Base-by-base conservation (phyloP, 2,329 filamentous ascomycete species). In the Septoria linicola region DNA sequence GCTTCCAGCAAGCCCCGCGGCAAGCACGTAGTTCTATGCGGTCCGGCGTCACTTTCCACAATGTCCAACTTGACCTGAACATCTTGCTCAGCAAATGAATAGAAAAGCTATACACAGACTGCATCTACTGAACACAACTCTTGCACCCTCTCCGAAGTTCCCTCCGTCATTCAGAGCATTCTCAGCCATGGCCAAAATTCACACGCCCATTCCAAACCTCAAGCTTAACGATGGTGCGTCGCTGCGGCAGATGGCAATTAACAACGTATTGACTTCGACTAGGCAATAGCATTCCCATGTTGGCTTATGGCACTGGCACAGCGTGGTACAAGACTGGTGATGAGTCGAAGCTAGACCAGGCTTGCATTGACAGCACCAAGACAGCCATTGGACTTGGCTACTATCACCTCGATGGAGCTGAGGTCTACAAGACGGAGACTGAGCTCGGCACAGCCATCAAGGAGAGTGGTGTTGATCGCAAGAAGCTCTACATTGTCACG, bases 171-270 rank as follows among this genome's bases (percentile, higher is more conserved):
- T n/a, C 31, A 16, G 19, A 31, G 10, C 16, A 21, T 16, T 30
- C 4, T 8, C 2, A 8, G 59, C 41, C 34, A 64, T 65, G 64
- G 63, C 64, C 31, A 59, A 65, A 41, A 65, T 66, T 30, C 61
- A 63, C 51, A 64, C 57, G 4, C 72, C 71, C 1, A 85, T 79
- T 32, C 83, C 83, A 1, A 73, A 69, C 48, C 68, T 89, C 10
- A 59, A 85, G 72, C 76, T 91, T 50, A 88, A 87, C 60, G 85
- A 91, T 72, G 87, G n/a, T n/a, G n/a, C n/a, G n/a, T n/a, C n/a
- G n/a, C n/a, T n/a, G n/a, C n/a, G n/a, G n/a, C n/a, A n/a, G n/a
- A n/a, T n/a, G n/a, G n/a, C n/a, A n/a, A n/a, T n/a, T n/a, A n/a
- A n/a, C n/a, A n/a, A n/a, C n/a, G n/a, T n/a, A n/a, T n/a, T n/a